Base-by-base conservation (phyloP, 2,329 filamentous ascomycete species). In the Torrubiellomyces zombiae region DNA sequence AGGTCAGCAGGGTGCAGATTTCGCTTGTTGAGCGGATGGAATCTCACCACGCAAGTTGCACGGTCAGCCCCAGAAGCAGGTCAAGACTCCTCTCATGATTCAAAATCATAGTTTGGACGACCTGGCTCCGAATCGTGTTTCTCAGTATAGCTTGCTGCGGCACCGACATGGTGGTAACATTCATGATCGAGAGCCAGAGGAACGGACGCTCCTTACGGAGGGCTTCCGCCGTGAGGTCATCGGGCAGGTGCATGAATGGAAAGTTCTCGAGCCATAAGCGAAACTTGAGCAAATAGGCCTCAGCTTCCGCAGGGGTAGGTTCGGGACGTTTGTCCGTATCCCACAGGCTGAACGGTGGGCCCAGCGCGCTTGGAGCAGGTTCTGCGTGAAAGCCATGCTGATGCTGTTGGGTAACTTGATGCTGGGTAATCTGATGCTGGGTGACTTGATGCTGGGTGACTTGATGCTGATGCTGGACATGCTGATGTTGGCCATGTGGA, bases 61-160 rank as follows among this genome's bases (percentile, higher is more conserved):
- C 48, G 10, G 72, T 36, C 4, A 68, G 29, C 0, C 63, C 64
- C 8, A 62, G 46, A 2, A 72, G 43, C 8, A 69, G 32, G 32
- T 71, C 67, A 19, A 68, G 44, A 23, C 41, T 55, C 25, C 56
- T 53, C 28, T 67, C 60, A n/a, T 52, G 44, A 7, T 60, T 50
- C 9, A 64, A 29, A 6, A 68, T 35, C 14, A 65, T 43, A 28
- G 51, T 53, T n/a, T 55, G 47, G 0, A 58, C 51, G 9, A 67
- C 26, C 14, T 58, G 48, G 21, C 53, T 46, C 20, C 56, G 56
- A 5, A 60, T 43, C 11, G 45, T 49, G 3, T 52, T 51, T 18
- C 48, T 47, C 18, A 63, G 36, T 1, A 42, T 39, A 0, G 43
- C 24, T 28, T 64, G 58, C 25, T 53, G 48, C 3, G 44, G 37